Conservation (phyloP, 2,329 filamentous ascomycete species). For the Periglandula ipomoeae region DNA sequence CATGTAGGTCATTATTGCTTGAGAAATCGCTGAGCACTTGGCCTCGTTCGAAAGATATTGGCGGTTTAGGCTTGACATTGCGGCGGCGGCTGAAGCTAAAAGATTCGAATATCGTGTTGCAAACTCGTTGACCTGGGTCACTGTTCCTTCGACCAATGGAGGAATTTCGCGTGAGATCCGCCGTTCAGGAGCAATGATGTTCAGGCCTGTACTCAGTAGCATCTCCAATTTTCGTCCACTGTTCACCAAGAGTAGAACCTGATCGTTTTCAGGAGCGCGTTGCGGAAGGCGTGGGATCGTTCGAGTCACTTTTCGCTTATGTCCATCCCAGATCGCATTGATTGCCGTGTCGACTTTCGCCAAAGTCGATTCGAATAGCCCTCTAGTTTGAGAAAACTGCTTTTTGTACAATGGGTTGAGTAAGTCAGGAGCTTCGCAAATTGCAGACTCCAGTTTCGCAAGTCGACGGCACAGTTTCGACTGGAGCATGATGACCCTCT, state of each 20-base stretch:
- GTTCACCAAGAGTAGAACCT: background rate
- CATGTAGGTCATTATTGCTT: background rate
- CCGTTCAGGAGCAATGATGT: background rate
- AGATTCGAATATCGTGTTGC: slow-evolving; percentile 3
- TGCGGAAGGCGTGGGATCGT: background rate
- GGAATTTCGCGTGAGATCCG: background rate
- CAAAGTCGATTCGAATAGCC: background rate
- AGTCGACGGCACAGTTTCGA: slow-evolving; percentile 49
- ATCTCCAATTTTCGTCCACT: background rate
- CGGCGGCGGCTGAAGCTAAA: background rate
- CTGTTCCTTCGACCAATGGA: background rate
- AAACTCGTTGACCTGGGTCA: background rate
- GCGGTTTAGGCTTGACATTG: background rate
- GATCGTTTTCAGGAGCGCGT: background rate
- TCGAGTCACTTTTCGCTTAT: background rate
- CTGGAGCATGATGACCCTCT: slow-evolving; percentile 15
- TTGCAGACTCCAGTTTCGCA: slow-evolving; percentile 40
- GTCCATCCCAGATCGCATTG: slow-evolving; percentile 17
- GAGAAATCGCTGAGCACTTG: background rate
- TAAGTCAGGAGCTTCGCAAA: background rate
- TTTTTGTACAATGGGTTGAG: slow-evolving; percentile 2
- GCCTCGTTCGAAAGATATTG: background rate
- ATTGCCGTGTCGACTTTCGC: background rate
- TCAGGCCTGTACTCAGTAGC: background rate
- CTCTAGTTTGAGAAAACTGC: background rate